Percentiles rank a stretch among this genome's conserved stretches.
Conservation (phyloP, 2,329 filamentous ascomycete genomes). For the Aspergillus uvarum region DNA sequence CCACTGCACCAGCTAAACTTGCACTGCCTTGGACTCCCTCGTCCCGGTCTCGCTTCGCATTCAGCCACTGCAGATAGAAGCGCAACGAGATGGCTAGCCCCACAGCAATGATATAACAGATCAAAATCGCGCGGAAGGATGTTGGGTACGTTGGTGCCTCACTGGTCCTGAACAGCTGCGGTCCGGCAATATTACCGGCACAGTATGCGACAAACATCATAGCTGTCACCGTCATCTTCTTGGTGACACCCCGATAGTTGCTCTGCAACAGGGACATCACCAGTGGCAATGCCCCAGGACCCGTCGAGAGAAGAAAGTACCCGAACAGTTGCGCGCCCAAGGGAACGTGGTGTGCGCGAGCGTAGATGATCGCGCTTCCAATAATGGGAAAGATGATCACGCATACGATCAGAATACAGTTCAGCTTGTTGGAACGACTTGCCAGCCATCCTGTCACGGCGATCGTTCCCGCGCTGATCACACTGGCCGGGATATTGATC, state of each 20-base stretch:
- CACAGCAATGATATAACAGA: conserved; percentile 56
- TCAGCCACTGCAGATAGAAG: conserved; percentile 50
- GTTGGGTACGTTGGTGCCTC: conserved; percentile 56
- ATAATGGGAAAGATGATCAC: conserved; percentile 54
- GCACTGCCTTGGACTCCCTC: conserved; percentile 35
- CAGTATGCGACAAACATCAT: conserved; percentile 59
- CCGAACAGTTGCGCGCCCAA: conserved; percentile 53
- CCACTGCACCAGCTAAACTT: conserved; percentile 37
- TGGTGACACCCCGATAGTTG: conserved; percentile 59
- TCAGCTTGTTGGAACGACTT: conserved; percentile 6
- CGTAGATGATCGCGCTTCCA: conserved; percentile 56
- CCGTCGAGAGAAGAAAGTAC: conserved; percentile 58
- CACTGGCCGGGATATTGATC: conserved; percentile 60
- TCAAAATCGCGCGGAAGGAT: conserved; percentile 56
- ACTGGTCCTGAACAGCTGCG: conserved; percentile 53
- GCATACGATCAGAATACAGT: conserved; percentile 44
- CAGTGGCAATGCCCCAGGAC: conserved; percentile 56
- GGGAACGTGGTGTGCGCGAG: conserved; percentile 38
- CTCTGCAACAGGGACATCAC: conserved; percentile 56
- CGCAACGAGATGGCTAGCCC: conserved; percentile 47
- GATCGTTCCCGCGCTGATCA: conserved; percentile 39
- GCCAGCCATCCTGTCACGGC: conserved; percentile 15
- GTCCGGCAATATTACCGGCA: conserved; percentile 56
- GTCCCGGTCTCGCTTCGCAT: conserved; percentile 41
- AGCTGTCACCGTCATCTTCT: conserved; percentile 61